Evolutionary conservation across 768 basidiomycete genomes (phyloP).

Genomic region (Leccinum longicurvipes): DNA sequence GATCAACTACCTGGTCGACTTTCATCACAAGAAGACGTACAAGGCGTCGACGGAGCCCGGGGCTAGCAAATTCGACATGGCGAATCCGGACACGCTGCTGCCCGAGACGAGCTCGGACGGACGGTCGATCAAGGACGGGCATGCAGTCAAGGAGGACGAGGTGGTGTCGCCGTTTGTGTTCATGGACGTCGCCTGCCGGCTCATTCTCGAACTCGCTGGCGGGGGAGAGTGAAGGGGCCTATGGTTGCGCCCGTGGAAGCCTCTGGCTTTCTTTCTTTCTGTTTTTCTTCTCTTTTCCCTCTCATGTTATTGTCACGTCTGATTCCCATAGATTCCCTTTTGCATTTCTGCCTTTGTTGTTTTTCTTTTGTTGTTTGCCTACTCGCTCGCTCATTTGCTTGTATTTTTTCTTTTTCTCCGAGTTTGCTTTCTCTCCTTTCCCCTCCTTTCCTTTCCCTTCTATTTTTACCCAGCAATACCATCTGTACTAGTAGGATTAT

Average conservation of each 20-base stretch:
- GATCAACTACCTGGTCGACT: slow-evolving; percentile 96
- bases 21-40: slow-evolving; percentile 96
- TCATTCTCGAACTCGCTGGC: slow-evolving; percentile 92
- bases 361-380: slow-evolving; percentile 12
- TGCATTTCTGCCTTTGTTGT: slow-evolving; percentile 6
- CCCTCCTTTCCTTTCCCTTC: not conserved
- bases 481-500: slow-evolving; percentile 15
- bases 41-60: slow-evolving; percentile 63
- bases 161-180: slow-evolving; percentile 89
- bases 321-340: slow-evolving; percentile 12
- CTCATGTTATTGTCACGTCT: slow-evolving; percentile 7
- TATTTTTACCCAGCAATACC: slow-evolving; percentile 13
- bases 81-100: slow-evolving; percentile 26
- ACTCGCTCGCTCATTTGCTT: slow-evolving; percentile 2
- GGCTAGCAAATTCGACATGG: slow-evolving; percentile 71
- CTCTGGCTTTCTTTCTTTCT: not conserved
- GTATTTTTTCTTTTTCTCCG: not conserved
- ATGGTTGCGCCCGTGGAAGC: not conserved
- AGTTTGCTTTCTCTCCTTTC: not conserved
- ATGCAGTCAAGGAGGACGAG: slow-evolving; percentile 49
- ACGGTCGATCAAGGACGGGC: slow-evolving; percentile 50
- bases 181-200: slow-evolving; percentile 90
- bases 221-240: slow-evolving; percentile 38
- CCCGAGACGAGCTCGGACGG: slow-evolving; percentile 56
- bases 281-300: not conserved